Percentiles rank a stretch among this genome's conserved stretches.
phyloP scores from a whole-genome alignment of 768 basidiomycete genomes.

The Tulasnella sp. region DNA sequence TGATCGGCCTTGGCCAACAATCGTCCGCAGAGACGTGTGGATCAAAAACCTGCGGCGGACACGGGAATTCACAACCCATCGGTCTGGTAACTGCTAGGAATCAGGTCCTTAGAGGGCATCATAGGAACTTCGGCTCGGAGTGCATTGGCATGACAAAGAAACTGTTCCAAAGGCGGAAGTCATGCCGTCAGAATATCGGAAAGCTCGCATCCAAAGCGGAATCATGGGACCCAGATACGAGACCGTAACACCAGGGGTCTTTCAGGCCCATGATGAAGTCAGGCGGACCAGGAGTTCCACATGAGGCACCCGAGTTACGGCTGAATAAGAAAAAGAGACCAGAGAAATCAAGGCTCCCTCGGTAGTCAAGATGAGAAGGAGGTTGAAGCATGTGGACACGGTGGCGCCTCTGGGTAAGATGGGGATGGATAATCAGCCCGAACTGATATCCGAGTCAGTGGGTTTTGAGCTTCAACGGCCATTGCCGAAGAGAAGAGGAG shows the following conservation, averaged over 20 bases:
- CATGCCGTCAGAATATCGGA: not conserved
- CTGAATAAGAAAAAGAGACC: not conserved
- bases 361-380: not conserved
- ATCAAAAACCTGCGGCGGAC: not conserved
- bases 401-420: not conserved
- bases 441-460: not conserved
- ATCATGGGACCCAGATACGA: not conserved
- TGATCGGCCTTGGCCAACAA: not conserved
- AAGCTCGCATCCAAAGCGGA: not conserved
- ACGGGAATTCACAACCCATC: not conserved
- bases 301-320: not conserved
- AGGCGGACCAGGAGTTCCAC: not conserved
- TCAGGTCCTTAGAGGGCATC: not conserved
- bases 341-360: not conserved
- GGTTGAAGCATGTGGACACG: not conserved
- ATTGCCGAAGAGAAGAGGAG: not conserved
- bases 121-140: constrained; percentile 2
- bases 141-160: not conserved
- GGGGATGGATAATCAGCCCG: not conserved
- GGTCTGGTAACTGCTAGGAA: not conserved
- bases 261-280: not conserved
- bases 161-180: not conserved
- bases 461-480: constrained; percentile 7
- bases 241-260: not conserved
- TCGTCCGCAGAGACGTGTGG: not conserved